Evolutionary conservation across 371 early-diverging fungal species (phyloP), one percentile per base, ranked within the genome.

Genomic region (Amoeboradix gromovi): DNA sequence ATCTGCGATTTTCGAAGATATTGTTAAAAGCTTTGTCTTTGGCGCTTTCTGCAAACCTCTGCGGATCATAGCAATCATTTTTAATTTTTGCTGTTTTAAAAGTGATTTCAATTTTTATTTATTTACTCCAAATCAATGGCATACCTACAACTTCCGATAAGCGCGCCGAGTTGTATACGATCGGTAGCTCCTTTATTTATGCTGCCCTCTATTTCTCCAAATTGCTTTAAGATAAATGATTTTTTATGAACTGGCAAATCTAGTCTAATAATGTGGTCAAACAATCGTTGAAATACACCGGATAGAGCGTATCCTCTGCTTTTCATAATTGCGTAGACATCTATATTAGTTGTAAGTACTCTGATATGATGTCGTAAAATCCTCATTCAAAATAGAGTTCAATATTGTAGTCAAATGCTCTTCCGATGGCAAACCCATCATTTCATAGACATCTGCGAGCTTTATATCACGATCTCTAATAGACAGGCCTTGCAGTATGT

Each of bases 401-500:
- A 12, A 48, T 12, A 48, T 48, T 48, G 5, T 22, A 12, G 5
- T 22, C 5, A 48, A 22, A 48, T 48, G 48, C 12, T 48, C 48
- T 22, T 48, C 48, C 5, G 5, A 12, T 48, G 48, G 48, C 48
- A 48, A 22, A 12, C 48, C 48, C 48, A 48, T 48, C 48, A 48
- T 48, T 22, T 48, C 48, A 48, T 48, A 48, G 22, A 48, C 48
- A 48, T 48, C 48, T 48, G 5, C 48, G 5, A 48, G 12, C 22
- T 5, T 22, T 48, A 48, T 48, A 22, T 12, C 5, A 12, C 22
- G 5, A 48, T 48, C 48, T 48, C 48, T 48, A 22, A 48, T 48
- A 22, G 12, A 48, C 48, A 48, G 48, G 5, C 48, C 86, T 76
- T 91, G 93, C 30, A 92, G 78, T 30, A 94, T 88, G 78, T 98